phyloP scores from a whole-genome alignment of 139 green algal genomes.

The Nannochloris sp. region DNA sequence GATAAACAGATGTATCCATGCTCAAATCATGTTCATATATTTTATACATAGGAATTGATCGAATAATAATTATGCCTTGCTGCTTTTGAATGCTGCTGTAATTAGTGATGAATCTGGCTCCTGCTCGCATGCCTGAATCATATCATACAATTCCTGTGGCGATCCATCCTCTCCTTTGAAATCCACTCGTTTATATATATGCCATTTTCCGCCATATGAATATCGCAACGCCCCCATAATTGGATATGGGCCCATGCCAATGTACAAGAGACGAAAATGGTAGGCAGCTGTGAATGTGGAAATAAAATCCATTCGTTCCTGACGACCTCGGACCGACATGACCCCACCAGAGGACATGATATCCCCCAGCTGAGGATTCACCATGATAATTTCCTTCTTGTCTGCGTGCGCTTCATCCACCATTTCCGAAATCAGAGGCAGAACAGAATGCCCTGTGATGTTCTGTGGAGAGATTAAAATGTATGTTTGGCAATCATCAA shows the following conservation, averaged over 20 bases:
- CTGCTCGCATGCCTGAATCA: conserved; percentile 27
- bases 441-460: conserved; percentile 57
- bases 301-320: conserved; percentile 39
- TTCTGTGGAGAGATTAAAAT: conserved; percentile 50
- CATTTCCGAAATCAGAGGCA: conserved; percentile 43
- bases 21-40: too few relatives aligned
- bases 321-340: conserved; percentile 37
- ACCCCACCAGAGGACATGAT: conserved; percentile 33
- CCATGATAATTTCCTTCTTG: conserved; percentile 44
- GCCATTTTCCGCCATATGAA: conserved; percentile 35
- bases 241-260: conserved; percentile 27
- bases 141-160: conserved; percentile 29
- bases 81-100: conserved; percentile 20
- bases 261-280: conserved; percentile 55
- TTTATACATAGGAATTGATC: background rate
- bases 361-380: conserved; percentile 54
- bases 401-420: conserved; percentile 4
- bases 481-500: conserved; percentile 38
- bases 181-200: conserved; percentile 40
- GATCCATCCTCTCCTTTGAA: conserved; percentile 9
- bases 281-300: conserved; percentile 36
- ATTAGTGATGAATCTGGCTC: conserved; percentile 27
- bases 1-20: background rate
- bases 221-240: conserved; percentile 54
- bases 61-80: background rate